phyloP scores from a whole-genome alignment of 768 basidiomycete genomes.

The Pisolithus orientalis region DNA sequence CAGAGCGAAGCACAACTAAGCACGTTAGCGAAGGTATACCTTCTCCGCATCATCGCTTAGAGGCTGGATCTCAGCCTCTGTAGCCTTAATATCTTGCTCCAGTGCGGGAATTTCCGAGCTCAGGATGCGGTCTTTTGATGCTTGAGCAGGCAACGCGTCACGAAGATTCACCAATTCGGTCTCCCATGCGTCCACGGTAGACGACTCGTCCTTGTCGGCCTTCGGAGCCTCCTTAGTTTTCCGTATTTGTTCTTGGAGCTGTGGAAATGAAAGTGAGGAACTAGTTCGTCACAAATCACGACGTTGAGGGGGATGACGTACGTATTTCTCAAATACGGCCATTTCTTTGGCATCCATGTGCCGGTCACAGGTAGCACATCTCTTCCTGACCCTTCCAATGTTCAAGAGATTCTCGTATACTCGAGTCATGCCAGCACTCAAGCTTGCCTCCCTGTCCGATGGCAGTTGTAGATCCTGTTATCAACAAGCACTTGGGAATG shows the following conservation, averaged over 20 bases:
- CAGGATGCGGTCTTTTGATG: slow-evolving; percentile 48
- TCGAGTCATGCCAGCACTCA: slow-evolving; percentile 31
- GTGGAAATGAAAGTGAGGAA: not conserved
- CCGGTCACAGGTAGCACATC: slow-evolving; percentile 75
- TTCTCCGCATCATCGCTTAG: slow-evolving; percentile 53
- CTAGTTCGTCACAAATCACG: not conserved
- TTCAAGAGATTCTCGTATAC: slow-evolving; percentile 53
- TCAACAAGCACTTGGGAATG: not conserved
- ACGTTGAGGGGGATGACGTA: slow-evolving; percentile 28
- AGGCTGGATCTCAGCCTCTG: slow-evolving; percentile 49
- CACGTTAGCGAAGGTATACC: slow-evolving; percentile 32
- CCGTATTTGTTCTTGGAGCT: slow-evolving; percentile 65
- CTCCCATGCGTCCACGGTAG: slow-evolving; percentile 57
- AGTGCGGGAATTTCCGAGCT: slow-evolving; percentile 59
- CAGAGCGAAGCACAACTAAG: not conserved
- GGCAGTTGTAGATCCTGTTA: not conserved
- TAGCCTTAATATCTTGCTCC: slow-evolving; percentile 52
- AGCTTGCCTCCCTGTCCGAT: slow-evolving; percentile 12
- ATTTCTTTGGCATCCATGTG: slow-evolving; percentile 50
- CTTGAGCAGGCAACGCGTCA: slow-evolving; percentile 50
- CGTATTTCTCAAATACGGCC: slow-evolving; percentile 64
- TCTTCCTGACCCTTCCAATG: slow-evolving; percentile 54
- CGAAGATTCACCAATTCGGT: slow-evolving; percentile 51
- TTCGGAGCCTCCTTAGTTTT: slow-evolving; percentile 38
- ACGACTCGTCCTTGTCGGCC: slow-evolving; percentile 32